A percentile compares a stretch with the other conserved stretches of the same genome.
These are phyloP conservation scores for Teratosphaeria destructans DNA, from an alignment of 2,329 filamentous ascomycete species.

Conservation along the genomic window DNA sequence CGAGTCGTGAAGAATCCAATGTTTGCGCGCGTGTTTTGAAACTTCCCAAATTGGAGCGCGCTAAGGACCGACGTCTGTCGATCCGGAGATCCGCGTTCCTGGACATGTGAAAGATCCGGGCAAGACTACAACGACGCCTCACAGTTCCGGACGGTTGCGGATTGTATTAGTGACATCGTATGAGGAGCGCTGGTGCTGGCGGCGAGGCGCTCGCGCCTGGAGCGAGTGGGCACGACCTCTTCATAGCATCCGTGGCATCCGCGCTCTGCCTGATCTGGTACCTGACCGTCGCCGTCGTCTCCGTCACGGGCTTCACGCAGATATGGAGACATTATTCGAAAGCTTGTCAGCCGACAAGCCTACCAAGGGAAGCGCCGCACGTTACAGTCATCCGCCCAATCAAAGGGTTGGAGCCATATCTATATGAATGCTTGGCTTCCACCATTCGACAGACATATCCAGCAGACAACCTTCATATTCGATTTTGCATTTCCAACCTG, in stretches of 20 bases:
- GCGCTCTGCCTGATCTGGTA: constrained; percentile 25
- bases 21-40: background rate
- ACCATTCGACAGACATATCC: constrained; percentile 80
- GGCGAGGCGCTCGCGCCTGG: background rate
- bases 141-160: background rate
- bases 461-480: constrained; percentile 60
- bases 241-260: constrained; percentile 16
- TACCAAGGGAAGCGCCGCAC: constrained; percentile 51
- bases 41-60: background rate
- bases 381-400: constrained; percentile 87
- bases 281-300: constrained; percentile 44
- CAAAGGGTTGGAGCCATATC: constrained; percentile 78
- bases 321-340: constrained; percentile 48
- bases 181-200: background rate
- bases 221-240: constrained; percentile 4
- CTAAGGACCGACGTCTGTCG: background rate
- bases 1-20: background rate
- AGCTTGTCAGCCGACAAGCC: constrained; percentile 26
- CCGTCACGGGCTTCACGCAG: constrained; percentile 48
- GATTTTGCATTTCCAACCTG: constrained; percentile 65
- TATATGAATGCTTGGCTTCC: constrained; percentile 86
- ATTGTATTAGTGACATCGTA: background rate
- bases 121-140: background rate
- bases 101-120: background rate
- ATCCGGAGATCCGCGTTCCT: background rate